A percentile compares a stretch with the other conserved stretches of the same genome.
Conservation (phyloP, 1,284 basidiomycete genomes). For the Somion occarium region DNA sequence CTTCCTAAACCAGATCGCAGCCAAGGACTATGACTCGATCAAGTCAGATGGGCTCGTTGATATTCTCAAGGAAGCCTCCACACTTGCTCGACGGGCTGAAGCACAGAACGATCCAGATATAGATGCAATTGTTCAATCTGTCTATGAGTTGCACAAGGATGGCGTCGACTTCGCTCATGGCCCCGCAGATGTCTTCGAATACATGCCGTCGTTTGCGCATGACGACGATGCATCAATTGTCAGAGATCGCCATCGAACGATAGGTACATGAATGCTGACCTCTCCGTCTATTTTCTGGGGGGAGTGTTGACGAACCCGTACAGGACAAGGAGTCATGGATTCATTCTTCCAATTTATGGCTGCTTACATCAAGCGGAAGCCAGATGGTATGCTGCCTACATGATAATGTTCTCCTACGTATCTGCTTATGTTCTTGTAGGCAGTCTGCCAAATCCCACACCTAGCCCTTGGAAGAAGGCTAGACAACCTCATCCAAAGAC, state of each 20-base stretch:
- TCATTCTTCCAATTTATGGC: conserved; percentile 5
- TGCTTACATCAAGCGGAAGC: not conserved
- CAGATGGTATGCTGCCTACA: not conserved
- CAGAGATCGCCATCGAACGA: conserved; percentile 12
- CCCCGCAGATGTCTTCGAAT: conserved; percentile 17
- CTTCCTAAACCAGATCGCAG: too few relatives aligned
- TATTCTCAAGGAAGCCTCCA: conserved; percentile 15
- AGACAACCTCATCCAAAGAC: conserved; percentile 26
- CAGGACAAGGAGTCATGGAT: conserved; percentile 8
- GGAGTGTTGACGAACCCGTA: not conserved
- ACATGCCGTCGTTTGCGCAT: conserved; percentile 32
- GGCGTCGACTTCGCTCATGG: conserved; percentile 19
- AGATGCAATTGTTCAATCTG: conserved; percentile 28
- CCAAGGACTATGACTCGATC: not conserved
- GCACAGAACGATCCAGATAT: conserved; percentile 11
- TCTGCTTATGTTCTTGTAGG: not conserved
- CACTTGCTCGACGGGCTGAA: conserved; percentile 19
- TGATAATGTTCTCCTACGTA: too few relatives aligned
- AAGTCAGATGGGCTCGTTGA: not conserved
- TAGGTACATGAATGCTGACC: too few relatives aligned
- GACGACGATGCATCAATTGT: conserved; percentile 21
- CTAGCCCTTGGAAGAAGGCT: conserved; percentile 13
- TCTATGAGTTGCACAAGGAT: conserved; percentile 20
- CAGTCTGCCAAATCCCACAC: not conserved
- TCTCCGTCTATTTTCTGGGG: not conserved